Conservation (phyloP, 805 yeast species). For the Wickerhamomyces chaumierensis region DNA sequence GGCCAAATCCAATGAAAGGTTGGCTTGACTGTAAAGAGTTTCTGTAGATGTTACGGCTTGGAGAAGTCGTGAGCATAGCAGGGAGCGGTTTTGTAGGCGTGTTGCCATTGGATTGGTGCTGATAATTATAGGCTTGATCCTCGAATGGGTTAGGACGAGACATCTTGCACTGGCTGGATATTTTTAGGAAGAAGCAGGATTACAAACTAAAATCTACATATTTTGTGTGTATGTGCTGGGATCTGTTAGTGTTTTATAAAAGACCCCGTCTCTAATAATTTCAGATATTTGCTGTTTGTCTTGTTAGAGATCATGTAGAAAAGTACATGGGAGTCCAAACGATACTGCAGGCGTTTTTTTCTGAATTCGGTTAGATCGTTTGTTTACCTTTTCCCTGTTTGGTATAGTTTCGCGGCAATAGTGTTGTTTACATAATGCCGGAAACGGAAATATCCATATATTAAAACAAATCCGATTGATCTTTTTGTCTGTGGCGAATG, state of each 20-base stretch:
- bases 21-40: slow-evolving; percentile 1
- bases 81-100: not conserved
- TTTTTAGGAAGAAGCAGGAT: no score
- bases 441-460: no score
- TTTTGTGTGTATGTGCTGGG: no score
- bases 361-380: not conserved
- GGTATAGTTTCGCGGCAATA: not conserved
- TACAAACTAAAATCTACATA: no score
- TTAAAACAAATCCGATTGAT: no score
- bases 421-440: no score
- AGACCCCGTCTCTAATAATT: no score
- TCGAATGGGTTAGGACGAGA: not conserved
- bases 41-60: not conserved
- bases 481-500: no score
- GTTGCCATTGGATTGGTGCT: not conserved
- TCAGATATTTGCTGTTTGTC: no score
- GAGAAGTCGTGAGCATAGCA: not conserved
- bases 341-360: not conserved
- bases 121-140: not conserved
- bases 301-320: no score
- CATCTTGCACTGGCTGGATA: not conserved
- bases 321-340: not conserved
- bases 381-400: not conserved
- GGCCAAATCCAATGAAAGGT: slow-evolving; percentile 10
- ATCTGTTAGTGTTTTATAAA: no score